Evolutionary conservation across 805 yeast genomes (phyloP), one percentile per base, ranked within the genome.

Genomic region (Saccharomycopsis sp.): DNA sequence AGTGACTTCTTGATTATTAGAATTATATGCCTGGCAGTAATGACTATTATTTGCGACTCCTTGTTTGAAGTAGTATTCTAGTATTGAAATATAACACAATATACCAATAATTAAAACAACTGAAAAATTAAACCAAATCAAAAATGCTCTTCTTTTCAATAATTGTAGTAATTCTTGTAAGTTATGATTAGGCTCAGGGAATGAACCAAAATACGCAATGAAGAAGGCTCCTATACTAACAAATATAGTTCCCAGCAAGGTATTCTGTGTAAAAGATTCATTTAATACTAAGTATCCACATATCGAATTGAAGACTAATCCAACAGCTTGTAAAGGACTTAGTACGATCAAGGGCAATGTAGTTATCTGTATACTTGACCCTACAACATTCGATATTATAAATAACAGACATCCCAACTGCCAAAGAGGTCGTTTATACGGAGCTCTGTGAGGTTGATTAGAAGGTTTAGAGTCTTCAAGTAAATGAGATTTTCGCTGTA

Each of bases 271-370:
- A 59, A 85, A 84, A 1, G 68, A 66, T 56, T 87, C 96, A 26
- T 78, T 68, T 11, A 87, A 72, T 11, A 87, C 61, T 8, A 85
- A 45, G 16, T 82, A 59, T 35, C 93, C 85, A 55, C 86, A 75
- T 1, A 85, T 60, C 0, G 93, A 77, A 61, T 88, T 88, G 68
- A 88, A 87, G 2, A 87, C 88, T n/a, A 88, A 68, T 0, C 96
- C 95, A 20, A 81, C 77, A 21, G 94, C 86, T 59, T 87, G 96
- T 44, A 87, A 63, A 0, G 96, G 95, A 20, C 88, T 79, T 47
- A 87, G 61, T 2, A 88, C 72, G 36, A 86, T 81, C 48, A 88
- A 65, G 1, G 96, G 96, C 34, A 87, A 66, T 2, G 95, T 82
- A 1, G 93, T 76, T 31, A 88, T 77, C 62, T 88, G 96, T 22